These are phyloP conservation scores for Aspergillus vadensis DNA, from an alignment of 2,329 filamentous ascomycete species.

Conservation along the genomic window DNA sequence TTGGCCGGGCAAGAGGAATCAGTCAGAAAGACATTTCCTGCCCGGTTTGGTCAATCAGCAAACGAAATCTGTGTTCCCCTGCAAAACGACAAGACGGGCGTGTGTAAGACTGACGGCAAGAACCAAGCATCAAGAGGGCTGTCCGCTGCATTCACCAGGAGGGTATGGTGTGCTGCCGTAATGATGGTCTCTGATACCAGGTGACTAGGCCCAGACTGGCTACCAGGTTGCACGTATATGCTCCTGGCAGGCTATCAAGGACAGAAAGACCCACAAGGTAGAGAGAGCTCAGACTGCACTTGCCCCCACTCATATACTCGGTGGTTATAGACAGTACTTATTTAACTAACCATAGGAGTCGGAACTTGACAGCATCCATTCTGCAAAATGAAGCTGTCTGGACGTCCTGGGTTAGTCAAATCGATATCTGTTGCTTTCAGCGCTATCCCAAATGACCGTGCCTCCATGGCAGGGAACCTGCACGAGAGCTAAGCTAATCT, in stretches of 20 bases:
- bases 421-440: background rate
- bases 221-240: background rate
- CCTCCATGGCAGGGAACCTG: background rate
- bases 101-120: constrained; percentile 10
- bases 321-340: background rate
- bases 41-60: background rate
- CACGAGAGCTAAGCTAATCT: background rate
- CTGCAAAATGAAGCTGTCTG: background rate
- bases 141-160: constrained; percentile 14
- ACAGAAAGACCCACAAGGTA: background rate
- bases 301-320: background rate
- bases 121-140: constrained; percentile 7
- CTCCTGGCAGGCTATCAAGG: background rate
- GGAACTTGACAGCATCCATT: background rate
- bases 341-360: background rate
- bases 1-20: background rate
- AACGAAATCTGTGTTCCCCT: constrained; percentile 13
- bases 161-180: background rate
- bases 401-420: background rate
- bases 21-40: background rate
- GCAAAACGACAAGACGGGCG: background rate
- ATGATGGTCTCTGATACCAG: background rate
- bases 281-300: background rate
- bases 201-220: background rate
- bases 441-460: background rate